Evolutionary conservation across 345 rosid species (phyloP).

Genomic region (Lepidium africanum): DNA sequence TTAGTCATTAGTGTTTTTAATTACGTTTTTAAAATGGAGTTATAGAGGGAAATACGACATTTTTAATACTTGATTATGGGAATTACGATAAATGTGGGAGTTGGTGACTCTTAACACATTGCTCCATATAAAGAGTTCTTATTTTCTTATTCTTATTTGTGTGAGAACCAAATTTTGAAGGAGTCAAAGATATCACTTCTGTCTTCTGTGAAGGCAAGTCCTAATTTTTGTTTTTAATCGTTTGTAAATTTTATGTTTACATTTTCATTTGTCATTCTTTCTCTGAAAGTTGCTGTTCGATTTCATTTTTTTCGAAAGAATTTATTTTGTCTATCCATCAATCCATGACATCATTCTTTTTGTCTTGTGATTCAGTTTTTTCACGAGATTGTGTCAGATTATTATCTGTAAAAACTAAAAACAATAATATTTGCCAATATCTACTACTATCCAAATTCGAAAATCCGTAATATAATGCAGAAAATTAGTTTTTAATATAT

Average conservation of each 20-base stretch:
- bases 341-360: constrained; percentile 45
- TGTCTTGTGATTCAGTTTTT: constrained; percentile 50
- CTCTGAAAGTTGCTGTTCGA: background rate
- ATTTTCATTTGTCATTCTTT: background rate
- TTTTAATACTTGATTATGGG: background rate
- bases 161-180: background rate
- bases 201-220: constrained; percentile 17
- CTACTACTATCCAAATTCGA: background rate
- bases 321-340: constrained; percentile 32
- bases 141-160: background rate
- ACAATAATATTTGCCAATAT: background rate
- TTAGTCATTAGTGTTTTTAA: constrained; percentile 3
- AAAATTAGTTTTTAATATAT: background rate
- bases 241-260: background rate
- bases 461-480: background rate
- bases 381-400: constrained; percentile 81
- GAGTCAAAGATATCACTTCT: background rate
- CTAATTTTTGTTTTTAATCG: background rate
- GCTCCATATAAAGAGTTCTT: background rate
- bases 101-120: constrained; percentile 3
- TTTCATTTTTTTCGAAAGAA: background rate
- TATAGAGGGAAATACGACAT: constrained; percentile 1
- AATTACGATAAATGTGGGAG: constrained; percentile 1
- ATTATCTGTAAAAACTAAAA: background rate
- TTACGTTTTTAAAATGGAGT: background rate